These are phyloP conservation scores for Firmiana major DNA, from an alignment of 345 rosid species.

Conservation along the genomic window DNA sequence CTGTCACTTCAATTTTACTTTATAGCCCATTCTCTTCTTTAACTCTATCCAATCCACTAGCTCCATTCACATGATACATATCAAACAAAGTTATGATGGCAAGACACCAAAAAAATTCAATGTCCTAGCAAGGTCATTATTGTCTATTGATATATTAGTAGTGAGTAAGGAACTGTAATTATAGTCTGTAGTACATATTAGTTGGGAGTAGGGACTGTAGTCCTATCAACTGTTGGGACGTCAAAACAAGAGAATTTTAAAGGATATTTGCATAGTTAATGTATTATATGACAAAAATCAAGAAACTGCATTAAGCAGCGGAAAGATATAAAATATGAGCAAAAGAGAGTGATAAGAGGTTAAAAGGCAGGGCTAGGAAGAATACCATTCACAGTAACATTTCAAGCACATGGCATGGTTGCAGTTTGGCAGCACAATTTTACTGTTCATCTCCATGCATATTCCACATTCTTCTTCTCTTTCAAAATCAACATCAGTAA, in stretches of 20 bases:
- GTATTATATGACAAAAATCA: neutral
- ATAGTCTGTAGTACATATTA: neutral
- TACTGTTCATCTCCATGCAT: conserved; percentile 61
- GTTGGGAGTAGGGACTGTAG: neutral
- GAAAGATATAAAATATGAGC: neutral
- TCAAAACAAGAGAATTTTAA: neutral
- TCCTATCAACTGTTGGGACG: neutral
- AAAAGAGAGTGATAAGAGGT: neutral
- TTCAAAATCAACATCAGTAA: conserved; percentile 39
- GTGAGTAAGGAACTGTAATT: neutral
- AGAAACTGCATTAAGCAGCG: neutral
- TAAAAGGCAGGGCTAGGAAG: neutral
- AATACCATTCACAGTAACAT: conserved; percentile 63
- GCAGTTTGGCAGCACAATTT: conserved; percentile 62
- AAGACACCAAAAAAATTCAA: neutral
- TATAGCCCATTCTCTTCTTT: neutral
- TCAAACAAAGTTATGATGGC: neutral
- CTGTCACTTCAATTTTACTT: neutral
- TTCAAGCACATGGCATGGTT: conserved; percentile 63
- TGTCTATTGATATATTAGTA: neutral
- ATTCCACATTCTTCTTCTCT: conserved; percentile 76
- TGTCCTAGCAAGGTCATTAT: neutral
- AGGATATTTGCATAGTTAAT: neutral
- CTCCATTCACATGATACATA: neutral
- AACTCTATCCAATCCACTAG: neutral